Evolutionary conservation across 768 basidiomycete genomes (phyloP), one percentile per base, ranked within the genome.

Genomic region (Kwoniella dendrophila): DNA sequence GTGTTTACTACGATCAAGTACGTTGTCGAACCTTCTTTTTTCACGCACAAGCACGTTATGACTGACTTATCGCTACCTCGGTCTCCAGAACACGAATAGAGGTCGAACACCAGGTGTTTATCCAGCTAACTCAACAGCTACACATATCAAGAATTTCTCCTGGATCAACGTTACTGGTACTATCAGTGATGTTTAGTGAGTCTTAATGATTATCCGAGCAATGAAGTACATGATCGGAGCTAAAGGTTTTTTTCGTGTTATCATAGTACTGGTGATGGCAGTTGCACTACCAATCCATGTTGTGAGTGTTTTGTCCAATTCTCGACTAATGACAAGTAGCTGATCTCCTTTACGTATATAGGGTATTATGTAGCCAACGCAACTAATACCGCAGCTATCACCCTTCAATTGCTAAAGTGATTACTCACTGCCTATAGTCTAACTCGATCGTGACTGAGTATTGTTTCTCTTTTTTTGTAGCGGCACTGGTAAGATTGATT

Each of bases 1-100:
- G 59, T 7, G 64, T 56, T 8, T 66, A 66, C 36, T 66, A 55
- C 32, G 64, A 66, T 49, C 59, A 60, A 43, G 59, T 52, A 20
- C 27, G 59, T 52, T 24, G 7, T 50, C 30, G 26, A 12, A 34
- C 33, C 27, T 24, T 6, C 10, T 5, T 7, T 7, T 33, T 20
- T 53, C 6, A n/a, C n/a, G n/a, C n/a, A 43, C 6, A 43, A 43
- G 8, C 41, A 43, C 12, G 41, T 20, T n/a, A n/a, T 30, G 52
- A 53, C 20, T 24, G 8, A 34, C 22, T 36, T 34, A 33, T 53
- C 11, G 24, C 20, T 18, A 20, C 20, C 20, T 20, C 27, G 26
- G 14, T 49, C n/a, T n/a, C 2, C 56, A 66, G 64, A 66, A 66
- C 47, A 66, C 64, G 22, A 66, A 66, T 34, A 59, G 64, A 26